phyloP scores from a whole-genome alignment of 1,284 basidiomycete species.

The Ceratobasidium sp. region DNA sequence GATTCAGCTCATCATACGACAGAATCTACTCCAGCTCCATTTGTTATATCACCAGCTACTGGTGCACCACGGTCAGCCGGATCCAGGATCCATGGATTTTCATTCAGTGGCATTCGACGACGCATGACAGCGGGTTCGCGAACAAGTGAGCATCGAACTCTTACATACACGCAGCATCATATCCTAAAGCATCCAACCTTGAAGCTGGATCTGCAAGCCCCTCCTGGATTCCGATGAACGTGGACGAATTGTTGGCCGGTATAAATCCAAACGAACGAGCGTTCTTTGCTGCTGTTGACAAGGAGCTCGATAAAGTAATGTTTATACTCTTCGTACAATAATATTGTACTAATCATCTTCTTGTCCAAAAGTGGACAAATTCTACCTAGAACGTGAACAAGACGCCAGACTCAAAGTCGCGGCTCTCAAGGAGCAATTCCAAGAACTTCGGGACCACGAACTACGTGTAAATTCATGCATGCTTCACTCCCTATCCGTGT shows the following conservation, averaged over 20 bases:
- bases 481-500: not conserved
- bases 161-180: constrained; percentile 3
- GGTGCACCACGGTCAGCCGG: not conserved
- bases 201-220: constrained; percentile 51
- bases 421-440: constrained; percentile 74
- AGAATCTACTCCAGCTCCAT: not conserved
- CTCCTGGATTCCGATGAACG: constrained; percentile 22
- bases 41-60: not conserved
- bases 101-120: constrained; percentile 31
- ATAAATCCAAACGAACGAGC: constrained; percentile 68
- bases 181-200: constrained; percentile 43
- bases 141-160: not conserved
- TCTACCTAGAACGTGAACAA: constrained; percentile 78
- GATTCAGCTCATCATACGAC: not conserved
- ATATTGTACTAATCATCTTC: not conserved
- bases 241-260: constrained; percentile 64
- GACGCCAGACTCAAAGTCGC: constrained; percentile 68
- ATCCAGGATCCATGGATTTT: constrained; percentile 11
- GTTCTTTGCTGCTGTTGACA: constrained; percentile 81
- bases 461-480: constrained; percentile 68
- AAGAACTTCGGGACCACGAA: constrained; percentile 77
- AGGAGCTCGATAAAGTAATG: constrained; percentile 83
- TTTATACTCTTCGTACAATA: constrained; percentile 68
- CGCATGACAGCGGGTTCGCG: constrained; percentile 29
- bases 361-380: constrained; percentile 77